A percentile compares a stretch with the other conserved stretches of the same genome.
These are phyloP conservation scores for Mortierella sp. DNA, from an alignment of 371 early-diverging fungal genomes.

Conservation along the genomic window DNA sequence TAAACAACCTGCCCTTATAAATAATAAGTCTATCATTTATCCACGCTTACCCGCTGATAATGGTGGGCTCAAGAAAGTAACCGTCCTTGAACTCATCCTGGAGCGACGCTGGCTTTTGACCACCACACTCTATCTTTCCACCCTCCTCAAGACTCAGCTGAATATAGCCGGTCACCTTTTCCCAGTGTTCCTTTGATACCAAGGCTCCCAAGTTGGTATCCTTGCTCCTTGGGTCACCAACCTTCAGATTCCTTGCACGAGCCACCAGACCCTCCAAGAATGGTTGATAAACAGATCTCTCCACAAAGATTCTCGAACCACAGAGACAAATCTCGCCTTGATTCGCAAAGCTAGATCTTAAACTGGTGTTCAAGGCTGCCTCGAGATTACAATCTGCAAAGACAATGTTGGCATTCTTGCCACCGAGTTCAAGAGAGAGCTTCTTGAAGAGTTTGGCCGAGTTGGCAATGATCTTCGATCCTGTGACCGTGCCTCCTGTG, in stretches of 20 bases:
- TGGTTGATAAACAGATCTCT: slow-evolving; percentile 65
- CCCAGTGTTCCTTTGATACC: slow-evolving; percentile 68
- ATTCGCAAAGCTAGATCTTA: slow-evolving; percentile 73
- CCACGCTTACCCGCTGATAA: slow-evolving; percentile 62
- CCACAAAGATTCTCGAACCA: slow-evolving; percentile 77
- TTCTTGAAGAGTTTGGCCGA: slow-evolving; percentile 72
- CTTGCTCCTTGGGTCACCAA: slow-evolving; percentile 72
- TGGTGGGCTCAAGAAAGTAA: slow-evolving; percentile 76
- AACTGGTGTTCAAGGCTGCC: slow-evolving; percentile 59
- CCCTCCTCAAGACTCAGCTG: slow-evolving; percentile 72
- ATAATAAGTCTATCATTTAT: background rate
- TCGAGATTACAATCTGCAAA: slow-evolving; percentile 81
- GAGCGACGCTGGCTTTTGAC: slow-evolving; percentile 30
- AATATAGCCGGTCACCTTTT: slow-evolving; percentile 76
- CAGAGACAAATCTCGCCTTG: slow-evolving; percentile 78
- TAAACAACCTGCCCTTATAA: too few species aligned
- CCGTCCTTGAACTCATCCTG: slow-evolving; percentile 55
- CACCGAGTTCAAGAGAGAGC: slow-evolving; percentile 77
- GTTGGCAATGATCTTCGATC: slow-evolving; percentile 59
- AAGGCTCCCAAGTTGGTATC: slow-evolving; percentile 70
- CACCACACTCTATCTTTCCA: slow-evolving; percentile 69
- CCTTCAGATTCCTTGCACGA: slow-evolving; percentile 56
- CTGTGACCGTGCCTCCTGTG: slow-evolving; percentile 83
- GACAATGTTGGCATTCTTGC: slow-evolving; percentile 83
- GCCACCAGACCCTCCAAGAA: slow-evolving; percentile 64